Percentiles rank a stretch among this genome's conserved stretches.
phyloP scores from a whole-genome alignment of 768 basidiomycete species.

The Tylopilus plumbeoviolaceoides region DNA sequence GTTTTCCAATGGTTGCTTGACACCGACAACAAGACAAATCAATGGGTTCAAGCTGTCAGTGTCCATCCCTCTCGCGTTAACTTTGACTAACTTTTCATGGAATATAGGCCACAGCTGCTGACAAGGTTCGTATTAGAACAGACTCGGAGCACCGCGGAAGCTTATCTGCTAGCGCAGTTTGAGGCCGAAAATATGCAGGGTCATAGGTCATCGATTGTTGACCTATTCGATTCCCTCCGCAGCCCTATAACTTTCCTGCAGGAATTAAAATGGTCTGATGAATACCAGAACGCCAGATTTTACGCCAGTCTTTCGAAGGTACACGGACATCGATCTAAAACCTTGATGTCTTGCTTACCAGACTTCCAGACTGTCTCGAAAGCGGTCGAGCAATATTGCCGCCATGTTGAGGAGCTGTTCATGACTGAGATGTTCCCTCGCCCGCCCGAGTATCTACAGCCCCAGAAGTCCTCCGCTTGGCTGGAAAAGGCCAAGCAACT shows the following conservation, averaged over 20 bases:
- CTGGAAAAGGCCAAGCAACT: constrained; percentile 82
- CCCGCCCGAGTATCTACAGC: constrained; percentile 70
- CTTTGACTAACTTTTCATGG: constrained; percentile 5
- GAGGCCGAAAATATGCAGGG: constrained; percentile 75
- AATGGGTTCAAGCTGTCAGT: constrained; percentile 92
- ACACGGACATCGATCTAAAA: background rate
- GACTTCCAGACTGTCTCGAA: constrained; percentile 76
- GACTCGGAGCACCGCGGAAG: background rate
- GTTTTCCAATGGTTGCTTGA: constrained; percentile 86
- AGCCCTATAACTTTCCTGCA: constrained; percentile 87
- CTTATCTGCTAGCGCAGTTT: constrained; percentile 44
- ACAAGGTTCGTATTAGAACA: constrained; percentile 51
- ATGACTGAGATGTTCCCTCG: constrained; percentile 94
- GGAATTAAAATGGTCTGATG: constrained; percentile 89
- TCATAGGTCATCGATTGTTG: constrained; percentile 95
- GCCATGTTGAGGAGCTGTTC: constrained; percentile 82
- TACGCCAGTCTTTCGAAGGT: constrained; percentile 88
- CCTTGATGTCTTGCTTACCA: background rate
- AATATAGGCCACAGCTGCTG: constrained; percentile 70
- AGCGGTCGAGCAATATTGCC: constrained; percentile 88
- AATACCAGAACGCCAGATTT: constrained; percentile 84
- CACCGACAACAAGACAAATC: constrained; percentile 83
- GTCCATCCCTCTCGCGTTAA: background rate
- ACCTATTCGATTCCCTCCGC: constrained; percentile 90
- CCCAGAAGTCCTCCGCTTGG: constrained; percentile 86